Evolutionary conservation across 352 stramenopile species (phyloP), one percentile per base, ranked within the genome.

Genomic region (Phytophthora nicotianae): DNA sequence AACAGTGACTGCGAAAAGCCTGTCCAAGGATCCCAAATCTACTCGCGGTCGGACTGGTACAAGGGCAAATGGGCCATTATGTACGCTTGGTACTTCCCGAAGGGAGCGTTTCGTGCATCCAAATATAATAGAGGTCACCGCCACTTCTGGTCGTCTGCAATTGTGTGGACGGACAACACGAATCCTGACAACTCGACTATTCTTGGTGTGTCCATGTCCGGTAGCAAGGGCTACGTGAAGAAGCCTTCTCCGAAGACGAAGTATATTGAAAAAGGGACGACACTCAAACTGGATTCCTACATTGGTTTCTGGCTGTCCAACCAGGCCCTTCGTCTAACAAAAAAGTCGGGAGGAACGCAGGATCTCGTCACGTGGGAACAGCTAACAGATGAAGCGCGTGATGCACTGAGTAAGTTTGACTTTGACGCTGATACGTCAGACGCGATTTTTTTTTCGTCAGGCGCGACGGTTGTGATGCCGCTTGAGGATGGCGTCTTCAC

Each of bases 51-150:
- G 2, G 37, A 27, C 7, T 56, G 29, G 42, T 73, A 62, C 61
- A 56, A 70, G 20, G 66, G 50, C 29, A 58, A 60, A 3, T 74
- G 54, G 53, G 72, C 58, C 17, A 61, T 66, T 47, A 58, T 64
- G 57, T 64, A 64, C 26, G 38, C 38, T 16, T 64, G 57, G 57
- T 64, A 60, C 32, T 59, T 65, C 49, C 58, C 58, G n/a, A 65
- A 65, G n/a, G 51, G 32, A 3, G 14, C 19, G 5, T 20, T 56
- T 7, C 41, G 8, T 21, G 38, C 46, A 5, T 40, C 41, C 5
- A 46, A 27, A 32, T 60, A 46, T 19, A 3, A 8, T 3, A 23
- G 10, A 2, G 50, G 49, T 10, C 47, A 59, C 21, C 43, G 58
- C 17, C 50, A 61, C 24, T 63, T 41, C 27, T 63, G 52, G 45